Base-by-base conservation (phyloP, 805 yeast genomes). In the Sugiyamaella chiloensis region DNA sequence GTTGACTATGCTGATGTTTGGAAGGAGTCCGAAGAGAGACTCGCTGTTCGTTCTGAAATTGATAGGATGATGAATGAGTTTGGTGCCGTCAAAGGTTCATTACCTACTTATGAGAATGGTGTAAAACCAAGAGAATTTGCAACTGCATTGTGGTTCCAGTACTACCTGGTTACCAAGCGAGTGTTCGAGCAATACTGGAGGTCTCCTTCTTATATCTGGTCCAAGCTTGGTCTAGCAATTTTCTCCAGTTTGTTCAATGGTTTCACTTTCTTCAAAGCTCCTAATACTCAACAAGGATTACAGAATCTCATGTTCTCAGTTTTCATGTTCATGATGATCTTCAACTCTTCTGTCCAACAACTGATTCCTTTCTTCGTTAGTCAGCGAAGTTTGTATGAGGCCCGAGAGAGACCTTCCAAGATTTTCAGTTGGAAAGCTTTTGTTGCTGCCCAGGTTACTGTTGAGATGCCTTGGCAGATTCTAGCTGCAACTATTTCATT, bases 251-350 rank as follows among this genome's bases (percentile, higher is more conserved):
- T 83, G 42, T 80, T 82, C 69, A 81, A 80, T 56, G 87, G 87
- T 54, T 80, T 83, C 60, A 76, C 87, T 4, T 81, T 81, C 66
- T 82, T 76, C 66, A 81, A 80, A 51, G 85, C 88, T 29, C 70
- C 72, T 47, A 73, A 73, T 20, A 75, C 87, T 11, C 61, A 73
- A 40, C 87, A 80, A 64, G 84, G 87, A 60, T 64, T 87, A 58
- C 96, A 88, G 65, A 86, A 87, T 66, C 93, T 84, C 69, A 81
- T 85, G 88, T 78, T 84, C 57, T 72, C 89, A 2, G 61, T 83
- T 37, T 86, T 86, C 69, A 82, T 85, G 87, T 75, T 80, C 58
- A 61, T 78, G 34, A 72, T 78, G 56, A 69, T 76, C 42, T 72
- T 81, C 58, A 66, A 73, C 52, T 75, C 82, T 24, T 66, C 82